phyloP scores from a whole-genome alignment of 176 grass and related monocot genomes.

The Hordeum marinum region DNA sequence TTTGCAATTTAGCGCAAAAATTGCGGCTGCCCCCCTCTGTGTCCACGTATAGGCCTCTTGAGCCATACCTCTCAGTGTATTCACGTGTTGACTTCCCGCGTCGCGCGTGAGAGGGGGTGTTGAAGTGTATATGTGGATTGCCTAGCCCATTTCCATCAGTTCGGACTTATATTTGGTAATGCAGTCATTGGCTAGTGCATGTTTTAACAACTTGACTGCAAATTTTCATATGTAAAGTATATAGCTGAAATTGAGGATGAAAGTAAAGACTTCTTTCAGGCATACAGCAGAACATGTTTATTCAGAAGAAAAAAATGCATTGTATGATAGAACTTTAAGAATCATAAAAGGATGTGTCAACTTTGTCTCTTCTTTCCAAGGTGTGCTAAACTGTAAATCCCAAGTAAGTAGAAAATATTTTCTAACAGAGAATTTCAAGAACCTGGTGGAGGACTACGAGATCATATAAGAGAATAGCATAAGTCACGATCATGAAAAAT shows the following conservation, averaged over 20 bases:
- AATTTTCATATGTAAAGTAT: background rate
- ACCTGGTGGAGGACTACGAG: background rate
- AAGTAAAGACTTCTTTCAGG: background rate
- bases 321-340: conserved; percentile 1
- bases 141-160: no score
- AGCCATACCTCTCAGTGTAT: no score
- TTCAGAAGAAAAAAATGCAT: conserved; percentile 10
- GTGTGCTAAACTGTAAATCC: background rate
- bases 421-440: background rate
- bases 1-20: no score
- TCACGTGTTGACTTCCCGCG: no score
- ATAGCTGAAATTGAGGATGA: background rate
- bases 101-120: no score
- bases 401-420: conserved; percentile 1
- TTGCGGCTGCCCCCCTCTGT: no score
- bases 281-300: background rate
- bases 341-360: background rate
- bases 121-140: no score
- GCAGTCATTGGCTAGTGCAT: background rate
- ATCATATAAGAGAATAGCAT: conserved; percentile 1
- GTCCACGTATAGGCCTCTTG: no score
- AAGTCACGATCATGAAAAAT: conserved; percentile 4
- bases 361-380: background rate
- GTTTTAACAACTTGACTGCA: background rate
- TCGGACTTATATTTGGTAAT: no score